phyloP scores from a whole-genome alignment of 148 eudicot species.

The Fagopyrum esculentum region DNA sequence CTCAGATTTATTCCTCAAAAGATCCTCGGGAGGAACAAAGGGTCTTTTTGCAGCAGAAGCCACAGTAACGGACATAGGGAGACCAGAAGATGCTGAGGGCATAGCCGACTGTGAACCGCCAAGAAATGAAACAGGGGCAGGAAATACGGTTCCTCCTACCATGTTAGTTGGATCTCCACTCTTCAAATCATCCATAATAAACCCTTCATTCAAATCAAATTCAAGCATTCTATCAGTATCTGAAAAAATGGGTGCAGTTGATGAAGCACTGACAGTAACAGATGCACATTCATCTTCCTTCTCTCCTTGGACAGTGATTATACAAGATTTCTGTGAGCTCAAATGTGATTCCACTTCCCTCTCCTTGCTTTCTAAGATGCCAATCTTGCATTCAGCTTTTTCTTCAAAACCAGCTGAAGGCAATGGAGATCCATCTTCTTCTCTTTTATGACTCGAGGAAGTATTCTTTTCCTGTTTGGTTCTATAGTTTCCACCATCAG shows the following conservation, averaged over 20 bases:
- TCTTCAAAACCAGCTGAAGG: constrained; percentile 14
- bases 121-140: constrained; percentile 26
- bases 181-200: constrained; percentile 50
- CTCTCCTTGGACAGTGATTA: constrained; percentile 19
- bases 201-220: constrained; percentile 74
- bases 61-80: constrained; percentile 53
- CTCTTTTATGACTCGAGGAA: constrained; percentile 13
- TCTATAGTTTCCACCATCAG: constrained; percentile 12
- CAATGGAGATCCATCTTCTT: constrained; percentile 18
- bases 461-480: constrained; percentile 13
- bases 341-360: constrained; percentile 15
- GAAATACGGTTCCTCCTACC: constrained; percentile 15
- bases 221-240: constrained; percentile 34
- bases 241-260: constrained; percentile 21
- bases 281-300: constrained; percentile 17
- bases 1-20: constrained; percentile 52
- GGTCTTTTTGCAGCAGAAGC: constrained; percentile 86
- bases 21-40: constrained; percentile 59
- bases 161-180: constrained; percentile 34
- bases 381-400: constrained; percentile 19
- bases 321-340: constrained; percentile 16
- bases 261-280: constrained; percentile 19
- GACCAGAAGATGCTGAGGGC: constrained; percentile 25
- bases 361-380: constrained; percentile 22
- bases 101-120: constrained; percentile 30